Conservation (phyloP, 441 rosid species). For the Pelargonium cotyledonis region DNA sequence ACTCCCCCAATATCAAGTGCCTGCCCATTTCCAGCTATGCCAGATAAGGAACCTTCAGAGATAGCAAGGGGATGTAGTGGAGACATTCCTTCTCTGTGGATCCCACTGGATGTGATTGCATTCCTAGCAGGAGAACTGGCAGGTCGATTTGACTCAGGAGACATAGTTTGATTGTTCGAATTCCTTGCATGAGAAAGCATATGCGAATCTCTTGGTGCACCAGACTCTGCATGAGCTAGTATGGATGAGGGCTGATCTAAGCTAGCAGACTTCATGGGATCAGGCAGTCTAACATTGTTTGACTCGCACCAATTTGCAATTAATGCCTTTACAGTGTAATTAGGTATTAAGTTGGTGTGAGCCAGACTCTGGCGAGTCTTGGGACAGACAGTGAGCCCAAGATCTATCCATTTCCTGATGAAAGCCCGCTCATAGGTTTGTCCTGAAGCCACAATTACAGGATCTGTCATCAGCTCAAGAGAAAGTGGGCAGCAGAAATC, state of each 20-base stretch:
- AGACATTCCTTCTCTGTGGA: slow-evolving; percentile 39
- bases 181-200: slow-evolving; percentile 29
- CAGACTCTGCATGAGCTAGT: slow-evolving; percentile 44
- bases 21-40: slow-evolving; percentile 35
- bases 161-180: slow-evolving; percentile 29
- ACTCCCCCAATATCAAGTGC: slow-evolving; percentile 37
- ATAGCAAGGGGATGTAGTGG: slow-evolving; percentile 53
- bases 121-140: slow-evolving; percentile 41
- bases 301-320: slow-evolving; percentile 88
- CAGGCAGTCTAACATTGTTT: slow-evolving; percentile 67
- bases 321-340: slow-evolving; percentile 82
- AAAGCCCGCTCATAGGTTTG: slow-evolving; percentile 86
- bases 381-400: slow-evolving; percentile 86
- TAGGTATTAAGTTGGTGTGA: slow-evolving; percentile 72
- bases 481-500: slow-evolving; percentile 93
- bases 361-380: slow-evolving; percentile 70
- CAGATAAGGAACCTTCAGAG: slow-evolving; percentile 48
- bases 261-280: slow-evolving; percentile 47
- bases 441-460: slow-evolving; percentile 88
- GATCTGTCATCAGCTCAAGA: slow-evolving; percentile 93
- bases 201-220: slow-evolving; percentile 27
- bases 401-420: slow-evolving; percentile 80
- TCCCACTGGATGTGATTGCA: slow-evolving; percentile 33
- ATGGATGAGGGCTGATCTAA: slow-evolving; percentile 53
- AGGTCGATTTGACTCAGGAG: slow-evolving; percentile 42